Conservation (phyloP, 129 eudicot genomes). For the Kitagawia praeruptora region DNA sequence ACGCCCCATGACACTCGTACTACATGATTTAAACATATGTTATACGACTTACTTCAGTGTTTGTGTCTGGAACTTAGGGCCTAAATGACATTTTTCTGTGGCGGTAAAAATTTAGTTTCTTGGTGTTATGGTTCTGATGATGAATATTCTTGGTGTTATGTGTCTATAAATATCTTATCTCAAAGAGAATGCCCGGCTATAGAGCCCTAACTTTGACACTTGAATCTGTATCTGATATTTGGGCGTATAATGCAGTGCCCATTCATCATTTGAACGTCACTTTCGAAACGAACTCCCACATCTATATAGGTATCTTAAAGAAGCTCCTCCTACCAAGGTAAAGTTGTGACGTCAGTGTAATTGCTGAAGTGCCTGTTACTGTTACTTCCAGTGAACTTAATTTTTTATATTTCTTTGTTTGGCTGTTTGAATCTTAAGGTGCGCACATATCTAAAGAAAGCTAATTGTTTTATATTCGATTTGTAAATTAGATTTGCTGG, state of each 20-base stretch:
- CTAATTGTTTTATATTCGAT: slow-evolving; percentile 9
- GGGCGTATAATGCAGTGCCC: slow-evolving; percentile 48
- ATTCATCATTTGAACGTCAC: slow-evolving; percentile 73
- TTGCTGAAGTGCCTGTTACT: background rate
- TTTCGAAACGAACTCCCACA: slow-evolving; percentile 65
- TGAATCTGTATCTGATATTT: background rate
- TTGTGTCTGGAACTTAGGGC: background rate
- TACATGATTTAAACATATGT: background rate
- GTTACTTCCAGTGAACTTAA: background rate
- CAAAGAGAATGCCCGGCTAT: no score
- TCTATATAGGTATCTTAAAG: slow-evolving; percentile 64
- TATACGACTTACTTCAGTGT: background rate
- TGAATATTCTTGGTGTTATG: background rate
- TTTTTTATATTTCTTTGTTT: background rate
- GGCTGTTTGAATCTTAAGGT: background rate
- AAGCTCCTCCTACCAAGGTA: slow-evolving; percentile 67
- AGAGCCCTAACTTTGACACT: background rate
- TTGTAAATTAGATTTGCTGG: slow-evolving; percentile 55
- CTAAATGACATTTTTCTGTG: background rate
- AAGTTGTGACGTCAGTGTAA: slow-evolving; percentile 8
- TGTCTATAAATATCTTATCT: background rate
- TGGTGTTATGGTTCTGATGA: background rate
- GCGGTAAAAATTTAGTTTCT: background rate
- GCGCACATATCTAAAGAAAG: background rate
- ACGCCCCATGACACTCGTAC: background rate